Evolutionary conservation across 176 grass and related monocot species (phyloP).

Genomic region (barley (Hordeum vulgare)): DNA sequence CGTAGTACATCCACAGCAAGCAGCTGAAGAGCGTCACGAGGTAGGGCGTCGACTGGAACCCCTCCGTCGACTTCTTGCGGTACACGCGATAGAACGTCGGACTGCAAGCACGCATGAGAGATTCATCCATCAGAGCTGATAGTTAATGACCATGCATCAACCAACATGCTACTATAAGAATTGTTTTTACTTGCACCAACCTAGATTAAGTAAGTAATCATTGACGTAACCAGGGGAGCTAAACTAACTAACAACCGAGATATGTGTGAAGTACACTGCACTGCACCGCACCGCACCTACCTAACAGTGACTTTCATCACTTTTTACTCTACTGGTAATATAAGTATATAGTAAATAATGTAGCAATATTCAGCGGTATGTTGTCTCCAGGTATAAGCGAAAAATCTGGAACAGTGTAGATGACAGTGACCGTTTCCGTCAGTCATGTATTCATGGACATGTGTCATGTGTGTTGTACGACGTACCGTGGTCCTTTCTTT

Average conservation of each 20-base stretch:
- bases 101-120: slow-evolving; percentile 23
- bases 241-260: neutral
- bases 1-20: slow-evolving; percentile 90
- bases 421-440: slow-evolving; percentile 7
- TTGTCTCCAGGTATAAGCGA: slow-evolving; percentile 30
- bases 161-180: no score
- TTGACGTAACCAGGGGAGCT: neutral
- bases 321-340: neutral
- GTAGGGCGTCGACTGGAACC: slow-evolving; percentile 80
- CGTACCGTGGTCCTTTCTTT: neutral
- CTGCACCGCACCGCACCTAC: neutral
- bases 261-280: neutral
- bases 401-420: slow-evolving; percentile 8
- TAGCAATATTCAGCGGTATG: neutral
- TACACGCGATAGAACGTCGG: slow-evolving; percentile 90
- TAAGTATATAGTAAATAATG: neutral
- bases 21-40: slow-evolving; percentile 84
- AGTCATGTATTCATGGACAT: neutral
- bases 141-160: neutral
- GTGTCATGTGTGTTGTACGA: neutral
- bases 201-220: neutral
- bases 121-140: neutral
- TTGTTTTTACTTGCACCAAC: neutral
- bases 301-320: neutral
- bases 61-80: slow-evolving; percentile 83